Conservation (phyloP, 257 asterid genomes). For the Plantago ovata region DNA sequence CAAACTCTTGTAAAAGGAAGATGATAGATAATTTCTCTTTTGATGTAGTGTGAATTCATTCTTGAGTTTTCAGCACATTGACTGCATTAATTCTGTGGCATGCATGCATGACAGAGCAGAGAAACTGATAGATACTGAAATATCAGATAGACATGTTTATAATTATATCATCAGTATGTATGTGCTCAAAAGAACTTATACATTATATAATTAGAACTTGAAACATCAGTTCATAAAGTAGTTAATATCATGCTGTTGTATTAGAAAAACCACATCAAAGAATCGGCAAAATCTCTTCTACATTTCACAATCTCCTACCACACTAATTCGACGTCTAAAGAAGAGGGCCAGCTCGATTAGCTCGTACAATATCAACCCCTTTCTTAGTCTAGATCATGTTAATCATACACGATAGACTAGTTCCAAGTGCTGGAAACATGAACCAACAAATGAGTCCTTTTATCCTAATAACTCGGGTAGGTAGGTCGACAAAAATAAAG, state of each 20-base stretch:
- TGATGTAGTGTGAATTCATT: too few relatives aligned
- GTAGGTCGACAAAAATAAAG: not conserved
- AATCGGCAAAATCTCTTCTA: conserved; percentile 5
- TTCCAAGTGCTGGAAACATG: not conserved
- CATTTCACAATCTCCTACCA: conserved; percentile 28
- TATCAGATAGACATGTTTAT: too few relatives aligned
- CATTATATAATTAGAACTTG: not conserved
- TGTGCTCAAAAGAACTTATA: too few relatives aligned
- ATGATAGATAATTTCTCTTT: too few relatives aligned
- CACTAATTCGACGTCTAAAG: conserved; percentile 16
- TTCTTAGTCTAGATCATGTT: conserved; percentile 21
- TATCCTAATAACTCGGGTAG: conserved; percentile 1
- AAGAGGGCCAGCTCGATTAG: conserved; percentile 14
- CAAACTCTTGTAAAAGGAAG: too few relatives aligned
- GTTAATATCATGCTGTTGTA: conserved; percentile 15
- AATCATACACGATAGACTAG: not conserved
- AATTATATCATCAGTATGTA: too few relatives aligned
- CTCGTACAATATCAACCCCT: conserved; percentile 21
- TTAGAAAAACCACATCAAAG: conserved; percentile 10
- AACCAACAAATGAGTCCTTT: not conserved
- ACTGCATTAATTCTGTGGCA: too few relatives aligned
- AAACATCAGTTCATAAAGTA: conserved; percentile 13
- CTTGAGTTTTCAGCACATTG: too few relatives aligned
- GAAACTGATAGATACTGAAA: too few relatives aligned
- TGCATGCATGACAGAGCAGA: too few relatives aligned